phyloP scores from a whole-genome alignment of 768 basidiomycete species.

The Termitomyces sp. region DNA sequence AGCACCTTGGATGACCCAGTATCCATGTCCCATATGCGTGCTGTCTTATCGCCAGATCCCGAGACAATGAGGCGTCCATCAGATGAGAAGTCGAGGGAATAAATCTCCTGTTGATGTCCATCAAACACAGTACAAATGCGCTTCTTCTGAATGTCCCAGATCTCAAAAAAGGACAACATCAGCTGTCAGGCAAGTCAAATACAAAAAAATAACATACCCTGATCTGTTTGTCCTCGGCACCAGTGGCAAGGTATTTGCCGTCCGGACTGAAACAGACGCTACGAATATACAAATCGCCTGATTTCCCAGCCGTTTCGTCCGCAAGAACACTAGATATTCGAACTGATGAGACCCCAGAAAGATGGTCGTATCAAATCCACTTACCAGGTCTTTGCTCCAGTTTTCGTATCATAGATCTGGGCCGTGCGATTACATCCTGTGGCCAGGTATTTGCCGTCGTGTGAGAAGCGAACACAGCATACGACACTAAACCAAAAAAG shows the following conservation, averaged over 20 bases:
- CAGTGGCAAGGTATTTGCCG: constrained; percentile 86
- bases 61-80: constrained; percentile 86
- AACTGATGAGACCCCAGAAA: constrained; percentile 6
- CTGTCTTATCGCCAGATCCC: constrained; percentile 72
- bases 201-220: constrained; percentile 50
- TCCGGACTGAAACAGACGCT: constrained; percentile 90
- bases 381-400: constrained; percentile 82
- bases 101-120: constrained; percentile 92
- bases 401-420: constrained; percentile 92
- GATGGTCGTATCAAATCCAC: constrained; percentile 18
- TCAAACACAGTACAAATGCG: constrained; percentile 78
- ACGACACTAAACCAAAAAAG: constrained; percentile 35
- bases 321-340: constrained; percentile 54
- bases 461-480: constrained; percentile 93
- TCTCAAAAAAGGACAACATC: constrained; percentile 42
- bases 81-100: constrained; percentile 88
- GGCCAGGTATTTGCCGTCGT: constrained; percentile 89
- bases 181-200: not conserved
- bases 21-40: constrained; percentile 45
- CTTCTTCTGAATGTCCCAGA: constrained; percentile 88
- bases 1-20: constrained; percentile 37
- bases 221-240: constrained; percentile 88
- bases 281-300: constrained; percentile 86
- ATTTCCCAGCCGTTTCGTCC: constrained; percentile 70
- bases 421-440: constrained; percentile 96